Conservation (phyloP, 495 filamentous ascomycete species). For the Pseudevernia furfuracea region DNA sequence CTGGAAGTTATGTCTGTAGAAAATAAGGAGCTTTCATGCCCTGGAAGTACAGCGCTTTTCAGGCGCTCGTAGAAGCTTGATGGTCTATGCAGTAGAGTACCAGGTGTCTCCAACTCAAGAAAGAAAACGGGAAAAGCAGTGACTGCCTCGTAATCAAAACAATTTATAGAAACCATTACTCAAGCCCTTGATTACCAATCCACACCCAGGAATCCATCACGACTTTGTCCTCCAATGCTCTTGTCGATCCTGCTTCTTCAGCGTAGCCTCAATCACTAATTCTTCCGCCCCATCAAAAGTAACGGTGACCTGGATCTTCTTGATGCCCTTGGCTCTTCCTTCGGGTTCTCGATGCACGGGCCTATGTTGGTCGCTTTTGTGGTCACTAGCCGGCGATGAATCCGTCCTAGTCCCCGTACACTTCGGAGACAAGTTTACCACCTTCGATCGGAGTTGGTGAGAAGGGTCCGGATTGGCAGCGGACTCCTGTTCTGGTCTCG, state of each 20-base stretch:
- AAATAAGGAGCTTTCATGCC: neutral
- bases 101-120: neutral
- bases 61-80: neutral
- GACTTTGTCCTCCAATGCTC: slow-evolving; percentile 3
- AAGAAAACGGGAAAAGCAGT: neutral
- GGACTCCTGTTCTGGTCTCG: neutral
- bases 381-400: neutral
- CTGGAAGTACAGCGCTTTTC: neutral
- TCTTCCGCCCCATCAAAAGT: slow-evolving; percentile 23
- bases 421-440: neutral
- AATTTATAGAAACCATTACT: neutral
- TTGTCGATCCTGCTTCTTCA: slow-evolving; percentile 7
- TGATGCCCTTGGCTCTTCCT: slow-evolving; percentile 16
- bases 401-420: neutral
- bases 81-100: neutral
- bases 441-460: neutral
- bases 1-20: neutral
- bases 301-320: slow-evolving; percentile 21
- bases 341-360: neutral
- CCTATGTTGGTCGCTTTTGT: neutral
- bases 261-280: slow-evolving; percentile 19
- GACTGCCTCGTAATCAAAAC: neutral
- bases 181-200: neutral
- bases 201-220: neutral
- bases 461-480: neutral